A percentile compares a stretch with the other conserved stretches of the same genome.
phyloP scores from a whole-genome alignment of 2,329 filamentous ascomycete species.

The Trichoderma afroharzianum region DNA sequence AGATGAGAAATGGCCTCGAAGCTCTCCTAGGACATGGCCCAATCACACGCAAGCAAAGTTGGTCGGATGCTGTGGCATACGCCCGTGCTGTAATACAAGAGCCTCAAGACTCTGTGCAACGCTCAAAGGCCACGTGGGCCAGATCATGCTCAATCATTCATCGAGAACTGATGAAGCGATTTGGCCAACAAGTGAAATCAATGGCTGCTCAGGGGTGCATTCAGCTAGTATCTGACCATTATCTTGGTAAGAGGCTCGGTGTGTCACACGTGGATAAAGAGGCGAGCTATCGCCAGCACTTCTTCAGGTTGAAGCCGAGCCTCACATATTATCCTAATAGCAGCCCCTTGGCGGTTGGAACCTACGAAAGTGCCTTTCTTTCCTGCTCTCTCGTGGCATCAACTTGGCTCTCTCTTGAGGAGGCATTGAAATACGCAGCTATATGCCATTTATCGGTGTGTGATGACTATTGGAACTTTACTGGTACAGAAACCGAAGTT shows the following conservation, averaged over 20 bases:
- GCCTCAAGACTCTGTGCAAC: not conserved
- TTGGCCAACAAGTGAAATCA: not conserved
- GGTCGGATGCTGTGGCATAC: not conserved
- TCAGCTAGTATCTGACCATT: not conserved
- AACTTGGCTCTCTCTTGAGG: not conserved
- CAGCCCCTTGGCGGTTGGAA: not conserved
- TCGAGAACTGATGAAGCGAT: not conserved
- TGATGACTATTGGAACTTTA: not conserved
- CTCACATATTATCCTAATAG: not conserved
- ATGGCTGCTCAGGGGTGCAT: not conserved
- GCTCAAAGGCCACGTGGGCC: not conserved
- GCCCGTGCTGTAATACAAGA: not conserved
- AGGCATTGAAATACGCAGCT: not conserved
- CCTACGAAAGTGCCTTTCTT: not conserved
- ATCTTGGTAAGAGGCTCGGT: not conserved
- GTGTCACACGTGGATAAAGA: not conserved
- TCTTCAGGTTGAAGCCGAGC: not conserved
- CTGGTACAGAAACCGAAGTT: not conserved
- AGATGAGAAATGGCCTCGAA: not conserved
- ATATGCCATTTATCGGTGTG: not conserved
- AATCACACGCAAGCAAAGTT: not conserved
- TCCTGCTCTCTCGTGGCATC: not conserved
- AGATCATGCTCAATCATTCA: not conserved
- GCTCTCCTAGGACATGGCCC: conserved; percentile 48
- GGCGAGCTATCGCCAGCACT: not conserved